These are phyloP conservation scores for Stropharia rugosoannulata DNA, from an alignment of 768 basidiomycete species.

Conservation along the genomic window DNA sequence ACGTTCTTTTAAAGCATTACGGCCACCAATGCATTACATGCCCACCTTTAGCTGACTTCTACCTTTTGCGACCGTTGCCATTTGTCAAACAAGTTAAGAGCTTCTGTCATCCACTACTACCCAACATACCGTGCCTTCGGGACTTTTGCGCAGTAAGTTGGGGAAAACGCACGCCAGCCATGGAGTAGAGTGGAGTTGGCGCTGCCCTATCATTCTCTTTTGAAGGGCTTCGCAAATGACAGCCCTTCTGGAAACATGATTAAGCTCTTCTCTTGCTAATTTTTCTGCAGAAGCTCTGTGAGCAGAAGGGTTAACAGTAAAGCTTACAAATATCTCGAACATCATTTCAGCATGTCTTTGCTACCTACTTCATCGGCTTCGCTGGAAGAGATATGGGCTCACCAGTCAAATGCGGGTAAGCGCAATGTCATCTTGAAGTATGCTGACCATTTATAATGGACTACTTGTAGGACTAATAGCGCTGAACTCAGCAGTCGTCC, in stretches of 20 bases:
- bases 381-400: conserved; percentile 13
- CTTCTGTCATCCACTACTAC: not conserved
- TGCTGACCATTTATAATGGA: not conserved
- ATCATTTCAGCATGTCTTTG: conserved; percentile 10
- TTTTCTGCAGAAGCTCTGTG: conserved; percentile 1
- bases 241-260: not conserved
- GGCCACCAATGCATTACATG: too few species aligned
- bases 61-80: not conserved
- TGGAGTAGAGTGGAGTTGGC: conserved; percentile 13
- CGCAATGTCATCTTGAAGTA: not conserved
- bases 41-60: not conserved
- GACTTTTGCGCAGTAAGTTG: conserved; percentile 1
- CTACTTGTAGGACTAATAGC: conserved; percentile 12
- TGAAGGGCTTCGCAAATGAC: conserved; percentile 4
- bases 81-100: not conserved
- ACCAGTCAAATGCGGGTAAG: conserved; percentile 17
- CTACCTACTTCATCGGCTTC: conserved; percentile 4
- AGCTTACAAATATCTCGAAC: not conserved
- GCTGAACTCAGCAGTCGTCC: conserved; percentile 26
- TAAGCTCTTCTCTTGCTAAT: conserved; percentile 10
- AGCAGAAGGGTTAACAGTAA: too few species aligned
- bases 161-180: conserved; percentile 10
- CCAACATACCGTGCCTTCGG: not conserved
- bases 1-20: too few species aligned
- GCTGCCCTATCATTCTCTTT: conserved; percentile 18